These are phyloP conservation scores for Pulveroboletus frians DNA, from an alignment of 768 basidiomycete genomes.

Conservation along the genomic window DNA sequence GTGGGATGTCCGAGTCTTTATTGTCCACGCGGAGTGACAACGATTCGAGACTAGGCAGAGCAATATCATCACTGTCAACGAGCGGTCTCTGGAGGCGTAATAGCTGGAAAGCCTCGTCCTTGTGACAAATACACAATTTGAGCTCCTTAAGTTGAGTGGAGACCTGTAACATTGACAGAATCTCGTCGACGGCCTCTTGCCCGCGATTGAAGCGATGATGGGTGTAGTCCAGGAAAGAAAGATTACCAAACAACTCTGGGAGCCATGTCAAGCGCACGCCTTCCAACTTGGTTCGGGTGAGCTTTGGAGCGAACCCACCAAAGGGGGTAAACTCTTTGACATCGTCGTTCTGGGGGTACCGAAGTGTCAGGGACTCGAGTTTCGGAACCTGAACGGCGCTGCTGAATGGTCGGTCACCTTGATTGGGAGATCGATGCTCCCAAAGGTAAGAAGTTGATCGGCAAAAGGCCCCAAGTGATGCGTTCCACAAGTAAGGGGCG, in stretches of 20 bases:
- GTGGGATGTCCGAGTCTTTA: slow-evolving; percentile 58
- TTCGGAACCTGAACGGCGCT: slow-evolving; percentile 34
- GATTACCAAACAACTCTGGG: slow-evolving; percentile 55
- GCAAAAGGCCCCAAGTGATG: slow-evolving; percentile 54
- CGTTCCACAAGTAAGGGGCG: slow-evolving; percentile 64
- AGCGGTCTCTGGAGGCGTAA: slow-evolving; percentile 11
- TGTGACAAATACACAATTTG: slow-evolving; percentile 48
- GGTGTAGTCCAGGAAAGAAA: slow-evolving; percentile 63
- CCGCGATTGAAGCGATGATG: slow-evolving; percentile 66
- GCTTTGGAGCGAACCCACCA: slow-evolving; percentile 52
- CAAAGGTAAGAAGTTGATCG: slow-evolving; percentile 26
- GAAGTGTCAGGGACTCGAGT: slow-evolving; percentile 52
- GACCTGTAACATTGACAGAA: slow-evolving; percentile 52
- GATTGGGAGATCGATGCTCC: slow-evolving; percentile 17
- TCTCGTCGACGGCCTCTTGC: slow-evolving; percentile 50
- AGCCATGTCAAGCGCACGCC: slow-evolving; percentile 62
- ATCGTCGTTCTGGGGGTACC: slow-evolving; percentile 64
- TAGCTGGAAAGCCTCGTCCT: slow-evolving; percentile 18
- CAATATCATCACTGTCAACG: slow-evolving; percentile 30
- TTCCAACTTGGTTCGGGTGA: slow-evolving; percentile 52
- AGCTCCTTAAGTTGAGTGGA: slow-evolving; percentile 51
- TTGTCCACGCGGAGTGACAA: slow-evolving; percentile 50
- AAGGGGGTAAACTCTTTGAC: slow-evolving; percentile 64
- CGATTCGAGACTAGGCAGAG: slow-evolving; percentile 42
- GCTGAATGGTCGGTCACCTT: slow-evolving; percentile 5